Evolutionary conservation across 305 asterid species (phyloP), one percentile per base, ranked within the genome.

Genomic region (Andrographis paniculata): DNA sequence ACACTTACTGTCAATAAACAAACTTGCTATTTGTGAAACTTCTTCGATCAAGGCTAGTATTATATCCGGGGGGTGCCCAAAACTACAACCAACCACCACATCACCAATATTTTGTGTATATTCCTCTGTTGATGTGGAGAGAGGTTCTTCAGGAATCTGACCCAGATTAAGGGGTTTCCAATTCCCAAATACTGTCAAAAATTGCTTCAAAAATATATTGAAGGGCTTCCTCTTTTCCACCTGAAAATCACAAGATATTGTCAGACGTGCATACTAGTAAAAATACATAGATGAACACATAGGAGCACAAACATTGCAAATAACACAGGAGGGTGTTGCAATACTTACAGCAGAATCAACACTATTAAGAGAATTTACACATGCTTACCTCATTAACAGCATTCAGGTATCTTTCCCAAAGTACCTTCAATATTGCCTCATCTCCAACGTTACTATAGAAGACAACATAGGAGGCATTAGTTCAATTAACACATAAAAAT

Each of bases 11-110:
- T 91, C 87, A 51, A 71, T 60, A 48, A 82, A 74, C 56, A 72
- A 63, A 48, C 68, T 69, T 31, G 89, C 74, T 58, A 82, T 63
- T 52, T 52, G 69, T 48, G 70, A 53, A 51, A 88, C 66, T 68
- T 86, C 97, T 57, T 74, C 93, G 18, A 62, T 66, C 65, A 91
- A 59, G 56, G 54, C 66, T 50, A 58, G 60, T 61, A 83, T 70
- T 59, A 91, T 66, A 69, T 80, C 95, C 68, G 83, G 59, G 59
- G 96, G 99, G 57, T 91, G 99, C 42, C 96, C 96, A 70, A 74
- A 67, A 63, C 72, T 65, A 71, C 99, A 91, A 64, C 96, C 99
- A 61, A 75, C 72, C 71, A 83, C 85, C 56, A 66, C 78, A 59
- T 78, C 74, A 36, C 67, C 70, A 59, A 59, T 48, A 61, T 55